phyloP scores from a whole-genome alignment of 2,329 filamentous ascomycete genomes.

The Talaromyces sp. region DNA sequence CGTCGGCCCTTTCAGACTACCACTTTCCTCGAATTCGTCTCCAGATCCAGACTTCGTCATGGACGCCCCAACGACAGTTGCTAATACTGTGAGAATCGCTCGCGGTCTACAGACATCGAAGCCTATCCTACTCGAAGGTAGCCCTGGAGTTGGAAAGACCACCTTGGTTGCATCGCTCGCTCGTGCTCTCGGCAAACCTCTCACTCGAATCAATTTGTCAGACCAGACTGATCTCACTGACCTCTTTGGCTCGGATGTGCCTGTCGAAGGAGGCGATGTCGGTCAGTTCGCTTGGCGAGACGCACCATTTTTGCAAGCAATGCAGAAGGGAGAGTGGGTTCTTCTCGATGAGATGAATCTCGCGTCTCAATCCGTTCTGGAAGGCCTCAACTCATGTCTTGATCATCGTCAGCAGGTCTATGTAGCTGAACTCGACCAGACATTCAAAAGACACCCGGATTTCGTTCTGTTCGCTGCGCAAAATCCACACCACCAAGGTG shows the following conservation, averaged over 20 bases:
- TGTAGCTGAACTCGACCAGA: slow-evolving; percentile 89
- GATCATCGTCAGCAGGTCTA: slow-evolving; percentile 96
- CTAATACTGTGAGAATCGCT: slow-evolving; percentile 86
- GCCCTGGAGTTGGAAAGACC: slow-evolving; percentile 97
- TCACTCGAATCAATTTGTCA: slow-evolving; percentile 94
- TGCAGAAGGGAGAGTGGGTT: slow-evolving; percentile 97
- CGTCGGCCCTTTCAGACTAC: slow-evolving; percentile 72
- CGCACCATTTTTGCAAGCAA: slow-evolving; percentile 89
- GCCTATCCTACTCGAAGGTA: slow-evolving; percentile 91
- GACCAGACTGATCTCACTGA: slow-evolving; percentile 98
- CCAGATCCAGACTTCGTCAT: slow-evolving; percentile 68
- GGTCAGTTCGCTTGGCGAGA: slow-evolving; percentile 95
- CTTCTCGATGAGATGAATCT: slow-evolving; percentile 98
- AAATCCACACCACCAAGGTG: slow-evolving; percentile 95
- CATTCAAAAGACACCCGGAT: slow-evolving; percentile 81
- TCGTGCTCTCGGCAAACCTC: slow-evolving; percentile 69
- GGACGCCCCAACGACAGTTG: slow-evolving; percentile 80
- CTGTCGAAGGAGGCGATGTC: slow-evolving; percentile 84
- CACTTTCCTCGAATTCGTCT: slow-evolving; percentile 48
- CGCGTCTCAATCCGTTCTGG: slow-evolving; percentile 91
- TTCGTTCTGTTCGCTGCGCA: slow-evolving; percentile 97
- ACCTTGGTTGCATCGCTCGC: slow-evolving; percentile 85
- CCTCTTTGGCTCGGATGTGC: slow-evolving; percentile 93
- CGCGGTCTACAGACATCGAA: slow-evolving; percentile 85
- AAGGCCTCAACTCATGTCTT: slow-evolving; percentile 92